phyloP scores from a whole-genome alignment of 140 eudicot species.

The Senecio squalidus region DNA sequence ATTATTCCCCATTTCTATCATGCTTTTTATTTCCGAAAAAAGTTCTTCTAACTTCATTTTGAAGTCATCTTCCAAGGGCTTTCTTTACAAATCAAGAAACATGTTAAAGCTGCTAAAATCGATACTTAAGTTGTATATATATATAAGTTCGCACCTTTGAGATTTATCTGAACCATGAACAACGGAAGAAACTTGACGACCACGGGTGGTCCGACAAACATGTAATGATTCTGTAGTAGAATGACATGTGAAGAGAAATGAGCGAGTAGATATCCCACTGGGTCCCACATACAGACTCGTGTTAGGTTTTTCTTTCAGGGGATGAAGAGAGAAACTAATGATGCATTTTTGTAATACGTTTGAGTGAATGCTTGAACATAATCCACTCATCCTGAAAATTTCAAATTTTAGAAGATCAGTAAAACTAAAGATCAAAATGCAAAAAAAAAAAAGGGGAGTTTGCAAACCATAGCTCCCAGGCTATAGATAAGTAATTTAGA shows the following conservation, averaged over 20 bases:
- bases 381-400: slow-evolving; percentile 45
- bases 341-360: slow-evolving; percentile 34
- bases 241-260: slow-evolving; percentile 23
- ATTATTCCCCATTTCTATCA: slow-evolving; percentile 57
- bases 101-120: slow-evolving; percentile 20
- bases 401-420: neutral
- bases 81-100: slow-evolving; percentile 25
- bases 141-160: slow-evolving; percentile 34
- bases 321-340: slow-evolving; percentile 18
- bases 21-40: slow-evolving; percentile 63
- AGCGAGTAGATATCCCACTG: slow-evolving; percentile 8
- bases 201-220: slow-evolving; percentile 15
- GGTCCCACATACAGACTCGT: slow-evolving; percentile 28
- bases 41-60: slow-evolving; percentile 58
- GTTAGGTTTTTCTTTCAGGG: slow-evolving; percentile 23
- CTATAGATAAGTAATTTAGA: too few species aligned
- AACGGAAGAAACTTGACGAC: slow-evolving; percentile 21
- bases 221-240: slow-evolving; percentile 45
- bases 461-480: neutral
- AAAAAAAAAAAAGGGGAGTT: neutral
- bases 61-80: slow-evolving; percentile 38
- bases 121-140: neutral
- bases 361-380: slow-evolving; percentile 28
- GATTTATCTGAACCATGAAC: slow-evolving; percentile 27
- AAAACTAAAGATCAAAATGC: neutral